Evolutionary conservation across 2,329 filamentous ascomycete species (phyloP), one percentile per base, ranked within the genome.

Genomic region (Periglandula ipomoeae): DNA sequence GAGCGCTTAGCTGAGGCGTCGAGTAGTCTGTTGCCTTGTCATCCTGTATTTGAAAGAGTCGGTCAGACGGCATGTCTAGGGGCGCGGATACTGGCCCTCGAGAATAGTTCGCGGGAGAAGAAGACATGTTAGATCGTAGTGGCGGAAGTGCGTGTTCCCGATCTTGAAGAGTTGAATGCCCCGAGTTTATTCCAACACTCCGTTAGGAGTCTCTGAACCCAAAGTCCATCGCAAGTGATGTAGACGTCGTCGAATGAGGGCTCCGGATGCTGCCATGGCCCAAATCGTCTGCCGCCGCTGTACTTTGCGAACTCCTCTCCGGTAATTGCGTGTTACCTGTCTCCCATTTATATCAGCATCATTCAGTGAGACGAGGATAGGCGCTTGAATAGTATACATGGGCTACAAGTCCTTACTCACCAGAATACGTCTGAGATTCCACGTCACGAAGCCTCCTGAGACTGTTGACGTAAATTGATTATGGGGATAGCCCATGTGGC

Each of bases 41-140:
- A 51, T 62, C 51, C 50, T 65, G 58, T 45, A 64, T 59, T 47
- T 46, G 50, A 5, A 58, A 53, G 1, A 55, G 30, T 43, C 55
- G 55, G 13, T 52, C 52, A 0, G 54, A 50, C 3, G 72, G 68
- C 54, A 75, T 78, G 46, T 79, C 75, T 52, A 76, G 67, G 1
- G 76, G 76, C 1, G 76, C 73, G 3, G 73, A 72, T 13, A 79
- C 64, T 0, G 78, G 75, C 5, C 76, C 74, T 5, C 75, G 74
- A 1, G 76, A 69, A 55, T 75, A 79, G 54, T 73, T 73, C 4
- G 69, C 67, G n/a, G 40, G 27, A 15, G 23, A 46, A 24, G 49
- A 44, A 3, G 30, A 38, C 26, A 48, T 45, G 39, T 44, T 39
- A 22, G 27, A 13, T 42, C 41, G 46, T n/a, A 50, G 30, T 32